Base-by-base conservation (phyloP, 106 monocot genomes). In the Ottelia alismoides region DNA sequence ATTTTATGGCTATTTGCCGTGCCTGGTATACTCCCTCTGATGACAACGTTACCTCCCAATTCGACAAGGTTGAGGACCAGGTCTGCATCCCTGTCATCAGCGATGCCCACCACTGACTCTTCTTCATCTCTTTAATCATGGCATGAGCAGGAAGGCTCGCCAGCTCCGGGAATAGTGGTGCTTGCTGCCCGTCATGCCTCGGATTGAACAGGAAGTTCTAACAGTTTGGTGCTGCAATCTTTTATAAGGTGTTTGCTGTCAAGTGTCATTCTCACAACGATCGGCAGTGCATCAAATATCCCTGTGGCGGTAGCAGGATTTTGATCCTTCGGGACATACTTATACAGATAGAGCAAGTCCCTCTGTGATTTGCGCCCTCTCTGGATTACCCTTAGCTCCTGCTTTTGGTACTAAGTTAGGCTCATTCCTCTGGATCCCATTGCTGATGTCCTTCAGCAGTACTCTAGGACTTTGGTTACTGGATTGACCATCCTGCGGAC, bases 381-480 rank as follows among this genome's bases (percentile, higher is more conserved):
- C 60, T 16, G 30, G n/a, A 20, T 49, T 47, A 43, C 40, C 28
- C 22, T 47, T 21, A 31, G 20, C 47, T 28, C 6, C 28, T 27
- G 7, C 40, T 27, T 25, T 48, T 5, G 10, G 1, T 7, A 27
- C 18, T 18, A 30, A 20, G n/a, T n/a, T n/a, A n/a, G n/a, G n/a
- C n/a, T n/a, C n/a, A n/a, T n/a, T n/a, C n/a, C n/a, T n/a, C n/a
- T 20, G 10, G 43, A 7, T 10, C 23, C 17, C 25, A 3, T 22
- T 12, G 22, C 0, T 3, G 44, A 45, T 46, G 63, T 89, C 81
- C 52, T 89, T 82, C 40, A 54, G 59, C 84, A 79, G 70, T 96
- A 96, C 35, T 96, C 89, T 3, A 96, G 68, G 30, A 96, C 85
- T 51, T 96, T 96, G 52, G 89, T 96, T 10, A 85, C 76, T 11